Base-by-base conservation (phyloP, 257 asterid species). In the Fraxinus americana region DNA sequence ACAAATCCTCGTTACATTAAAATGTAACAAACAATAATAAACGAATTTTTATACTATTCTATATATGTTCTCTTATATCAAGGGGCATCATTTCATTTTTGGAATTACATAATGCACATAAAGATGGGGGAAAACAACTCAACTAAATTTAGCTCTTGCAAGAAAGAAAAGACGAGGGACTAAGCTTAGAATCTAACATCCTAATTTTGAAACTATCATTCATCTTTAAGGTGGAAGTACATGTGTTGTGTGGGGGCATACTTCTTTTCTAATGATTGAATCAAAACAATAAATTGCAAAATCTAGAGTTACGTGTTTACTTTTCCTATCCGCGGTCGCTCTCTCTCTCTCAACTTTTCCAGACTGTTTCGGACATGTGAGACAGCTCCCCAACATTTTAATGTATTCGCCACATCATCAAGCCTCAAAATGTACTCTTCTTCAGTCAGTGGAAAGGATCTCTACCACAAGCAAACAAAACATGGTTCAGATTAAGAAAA, bases 321-420 rank as follows among this genome's bases (percentile, higher is more conserved):
- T 97, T 95, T 95, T 77, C 98, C 99, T 69, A 93, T 93, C 69
- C 98, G 92, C 67, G 98, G 98, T 41, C 99, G 91, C 85, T 95
- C 98, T 88, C 91, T 95, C 85, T 95, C 97, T 88, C 90, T 95
- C 78, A 80, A 84, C 85, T 89, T 93, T 83, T 88, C 86, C 29
- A 95, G 94, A 85, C 89, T 89, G 87, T 61, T 93, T 45, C 99
- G 91, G 57, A 95, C 80, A 81, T 95, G 99, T 7, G 99, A 95
- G 81, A 95, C 99, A 36, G 99, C 99, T 86, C 99, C 99, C 99
- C 98, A 95, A 69, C 98, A 91, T 86, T 85, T 95, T 78, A 95
- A 87, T 57, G 87, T 88, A 85, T 93, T 95, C 29, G 98, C 98
- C 79, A 93, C 98, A 71, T 91, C 93, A 82, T 95, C 99, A 23